phyloP scores from a whole-genome alignment of 305 asterid genomes.

The Fraxinus greggii region DNA sequence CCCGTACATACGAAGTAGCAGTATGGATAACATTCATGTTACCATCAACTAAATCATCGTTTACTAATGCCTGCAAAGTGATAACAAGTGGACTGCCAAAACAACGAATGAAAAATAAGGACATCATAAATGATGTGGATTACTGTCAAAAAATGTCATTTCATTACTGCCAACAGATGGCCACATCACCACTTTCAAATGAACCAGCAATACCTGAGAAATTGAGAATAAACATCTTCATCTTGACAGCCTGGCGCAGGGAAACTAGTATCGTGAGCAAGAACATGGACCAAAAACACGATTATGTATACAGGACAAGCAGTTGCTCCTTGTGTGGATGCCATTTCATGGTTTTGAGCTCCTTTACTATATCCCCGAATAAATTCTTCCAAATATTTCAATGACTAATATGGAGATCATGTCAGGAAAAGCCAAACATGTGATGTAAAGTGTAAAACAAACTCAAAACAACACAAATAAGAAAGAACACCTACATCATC shows the following conservation, averaged over 20 bases:
- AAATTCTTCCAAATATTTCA: constrained; percentile 60
- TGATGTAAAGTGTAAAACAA: constrained; percentile 24
- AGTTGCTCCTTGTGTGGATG: constrained; percentile 41
- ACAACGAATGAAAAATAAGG: constrained; percentile 25
- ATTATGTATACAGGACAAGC: constrained; percentile 64
- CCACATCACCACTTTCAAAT: constrained; percentile 18
- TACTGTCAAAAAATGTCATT: not conserved
- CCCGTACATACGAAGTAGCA: constrained; percentile 52
- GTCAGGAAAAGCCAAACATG: constrained; percentile 20
- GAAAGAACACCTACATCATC: constrained; percentile 52
- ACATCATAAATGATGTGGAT: not conserved
- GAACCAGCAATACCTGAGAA: constrained; percentile 56
- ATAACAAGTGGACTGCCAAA: constrained; percentile 72
- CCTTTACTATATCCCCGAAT: constrained; percentile 44
- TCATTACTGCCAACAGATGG: constrained; percentile 18
- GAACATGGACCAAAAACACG: constrained; percentile 73
- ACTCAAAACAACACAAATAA: constrained; percentile 1
- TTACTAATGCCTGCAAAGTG: constrained; percentile 58
- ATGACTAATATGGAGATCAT: constrained; percentile 40
- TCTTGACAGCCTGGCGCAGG: constrained; percentile 63
- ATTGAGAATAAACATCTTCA: constrained; percentile 47
- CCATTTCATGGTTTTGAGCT: constrained; percentile 44
- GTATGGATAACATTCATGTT: constrained; percentile 32
- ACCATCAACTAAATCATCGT: constrained; percentile 37
- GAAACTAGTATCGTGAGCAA: constrained; percentile 69